Percentiles rank a stretch among this genome's conserved stretches.
These are phyloP conservation scores for Myxozyma vanderwaltii DNA, from an alignment of 805 yeast genomes.

Conservation along the genomic window DNA sequence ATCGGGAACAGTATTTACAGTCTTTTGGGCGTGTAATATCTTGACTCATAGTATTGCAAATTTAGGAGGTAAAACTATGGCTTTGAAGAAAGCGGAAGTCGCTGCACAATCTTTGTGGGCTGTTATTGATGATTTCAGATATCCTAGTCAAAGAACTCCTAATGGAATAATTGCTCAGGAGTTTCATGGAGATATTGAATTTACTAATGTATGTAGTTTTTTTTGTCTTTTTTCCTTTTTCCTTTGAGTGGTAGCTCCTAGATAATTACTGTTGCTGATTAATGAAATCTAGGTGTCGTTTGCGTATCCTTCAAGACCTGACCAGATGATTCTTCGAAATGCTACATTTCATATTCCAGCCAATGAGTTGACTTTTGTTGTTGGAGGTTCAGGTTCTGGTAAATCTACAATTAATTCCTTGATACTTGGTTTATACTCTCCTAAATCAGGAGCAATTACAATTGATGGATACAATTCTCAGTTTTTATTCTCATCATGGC, in stretches of 20 bases:
- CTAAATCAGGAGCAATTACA: conserved; percentile 55
- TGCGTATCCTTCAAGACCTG: conserved; percentile 61
- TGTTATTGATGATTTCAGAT: conserved; percentile 23
- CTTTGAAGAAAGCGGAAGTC: conserved; percentile 70
- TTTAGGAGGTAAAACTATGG: conserved; percentile 58
- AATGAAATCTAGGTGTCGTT: conserved; percentile 46
- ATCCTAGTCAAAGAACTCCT: conserved; percentile 19
- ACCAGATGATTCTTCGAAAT: conserved; percentile 50
- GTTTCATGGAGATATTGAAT: conserved; percentile 50
- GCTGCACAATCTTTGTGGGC: conserved; percentile 56
- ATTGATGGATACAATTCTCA: conserved; percentile 58
- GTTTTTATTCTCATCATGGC: conserved; percentile 52
- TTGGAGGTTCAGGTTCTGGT: conserved; percentile 93
- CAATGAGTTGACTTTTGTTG: conserved; percentile 58
- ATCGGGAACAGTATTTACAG: conserved; percentile 71
- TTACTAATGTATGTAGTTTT: conserved; percentile 47
- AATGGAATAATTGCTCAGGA: conserved; percentile 35
- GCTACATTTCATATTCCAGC: conserved; percentile 52
- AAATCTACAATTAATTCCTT: conserved; percentile 79
- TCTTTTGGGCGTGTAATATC: conserved; percentile 78
- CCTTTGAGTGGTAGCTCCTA: too few relatives aligned
- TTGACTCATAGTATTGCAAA: conserved; percentile 63
- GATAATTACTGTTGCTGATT: background rate
- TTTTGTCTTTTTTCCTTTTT: too few relatives aligned
- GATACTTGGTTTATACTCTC: conserved; percentile 59